Percentiles rank a stretch among this genome's conserved stretches.
These are phyloP conservation scores for Globisporangium abappressorium DNA, from an alignment of 352 stramenopile species.

Conservation along the genomic window DNA sequence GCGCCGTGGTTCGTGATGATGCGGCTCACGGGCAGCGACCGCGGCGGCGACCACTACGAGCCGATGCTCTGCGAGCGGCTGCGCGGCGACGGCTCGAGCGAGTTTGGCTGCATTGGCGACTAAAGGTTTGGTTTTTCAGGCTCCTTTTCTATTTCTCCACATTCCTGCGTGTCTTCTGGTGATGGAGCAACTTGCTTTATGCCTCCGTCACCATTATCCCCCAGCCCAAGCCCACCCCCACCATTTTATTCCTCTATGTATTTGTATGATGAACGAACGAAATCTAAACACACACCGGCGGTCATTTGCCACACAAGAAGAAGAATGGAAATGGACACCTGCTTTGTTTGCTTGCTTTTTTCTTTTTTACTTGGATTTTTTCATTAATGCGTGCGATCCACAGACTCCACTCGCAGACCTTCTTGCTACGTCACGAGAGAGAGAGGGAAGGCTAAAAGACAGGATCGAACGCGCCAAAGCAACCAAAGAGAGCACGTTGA, in stretches of 20 bases:
- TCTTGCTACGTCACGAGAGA: not conserved
- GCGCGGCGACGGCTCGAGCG: slow-evolving; percentile 73
- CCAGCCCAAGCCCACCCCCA: not conserved
- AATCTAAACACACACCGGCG: slow-evolving; percentile 6
- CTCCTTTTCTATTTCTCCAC: not conserved
- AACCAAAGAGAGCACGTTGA: not conserved
- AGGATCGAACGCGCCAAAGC: not conserved
- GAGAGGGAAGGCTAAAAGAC: not conserved
- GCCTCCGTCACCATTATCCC: slow-evolving; percentile 3
- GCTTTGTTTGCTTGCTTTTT: not conserved
- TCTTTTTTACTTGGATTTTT: slow-evolving; percentile 16
- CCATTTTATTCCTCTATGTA: slow-evolving; percentile 9
- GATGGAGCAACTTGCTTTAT: not conserved
- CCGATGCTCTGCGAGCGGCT: slow-evolving; percentile 84
- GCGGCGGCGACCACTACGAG: slow-evolving; percentile 86
- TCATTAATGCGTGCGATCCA: slow-evolving; percentile 14
- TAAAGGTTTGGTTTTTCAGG: slow-evolving; percentile 16
- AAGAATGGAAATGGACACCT: not conserved
- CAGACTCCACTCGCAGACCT: not conserved
- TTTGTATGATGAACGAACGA: slow-evolving; percentile 20
- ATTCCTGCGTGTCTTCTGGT: not conserved
- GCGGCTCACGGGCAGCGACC: slow-evolving; percentile 81
- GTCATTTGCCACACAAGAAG: slow-evolving; percentile 7
- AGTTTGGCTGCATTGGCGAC: slow-evolving; percentile 84
- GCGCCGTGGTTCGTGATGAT: slow-evolving; percentile 87